These are phyloP conservation scores for Coemansia sp. DNA, from an alignment of 192 early-diverging fungal species.

Conservation along the genomic window DNA sequence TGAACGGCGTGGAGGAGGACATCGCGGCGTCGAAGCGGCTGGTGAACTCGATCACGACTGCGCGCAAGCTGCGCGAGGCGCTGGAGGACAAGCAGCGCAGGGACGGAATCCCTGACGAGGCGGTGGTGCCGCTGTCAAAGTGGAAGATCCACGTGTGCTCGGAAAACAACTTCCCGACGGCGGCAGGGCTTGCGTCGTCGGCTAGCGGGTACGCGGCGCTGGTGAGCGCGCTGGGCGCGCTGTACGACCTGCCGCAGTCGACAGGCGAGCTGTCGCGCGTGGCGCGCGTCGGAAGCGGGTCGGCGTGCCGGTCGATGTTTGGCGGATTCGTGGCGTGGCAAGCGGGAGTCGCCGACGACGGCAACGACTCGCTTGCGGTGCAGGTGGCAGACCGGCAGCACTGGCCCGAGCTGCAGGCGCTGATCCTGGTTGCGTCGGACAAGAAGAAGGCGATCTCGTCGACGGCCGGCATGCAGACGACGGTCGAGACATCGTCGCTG, in stretches of 20 bases:
- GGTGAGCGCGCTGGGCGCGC: slow-evolving; percentile 74
- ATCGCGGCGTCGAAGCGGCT: slow-evolving; percentile 80
- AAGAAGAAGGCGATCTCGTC: slow-evolving; percentile 87
- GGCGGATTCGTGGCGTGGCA: slow-evolving; percentile 99
- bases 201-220: slow-evolving; percentile 95
- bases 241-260: slow-evolving; percentile 72
- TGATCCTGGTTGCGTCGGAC: slow-evolving; percentile 93
- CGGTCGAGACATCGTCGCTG: slow-evolving; percentile 87
- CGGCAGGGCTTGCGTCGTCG: slow-evolving; percentile 95
- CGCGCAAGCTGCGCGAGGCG: slow-evolving; percentile 69
- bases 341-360: slow-evolving; percentile 80
- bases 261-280: slow-evolving; percentile 80
- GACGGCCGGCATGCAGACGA: slow-evolving; percentile 96
- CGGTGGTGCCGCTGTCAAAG: slow-evolving; percentile 55
- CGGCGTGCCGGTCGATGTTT: slow-evolving; percentile 95
- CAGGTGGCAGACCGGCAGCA: slow-evolving; percentile 87
- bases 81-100: slow-evolving; percentile 58
- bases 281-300: slow-evolving; percentile 94
- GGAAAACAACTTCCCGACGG: slow-evolving; percentile 99
- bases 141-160: slow-evolving; percentile 85
- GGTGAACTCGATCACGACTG: slow-evolving; percentile 76
- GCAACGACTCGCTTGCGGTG: slow-evolving; percentile 82
- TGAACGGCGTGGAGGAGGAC: slow-evolving; percentile 91
- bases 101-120: slow-evolving; percentile 9
- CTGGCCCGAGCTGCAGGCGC: slow-evolving; percentile 95